Conservation (phyloP, 441 rosid genomes). For the Hura crepitans region DNA sequence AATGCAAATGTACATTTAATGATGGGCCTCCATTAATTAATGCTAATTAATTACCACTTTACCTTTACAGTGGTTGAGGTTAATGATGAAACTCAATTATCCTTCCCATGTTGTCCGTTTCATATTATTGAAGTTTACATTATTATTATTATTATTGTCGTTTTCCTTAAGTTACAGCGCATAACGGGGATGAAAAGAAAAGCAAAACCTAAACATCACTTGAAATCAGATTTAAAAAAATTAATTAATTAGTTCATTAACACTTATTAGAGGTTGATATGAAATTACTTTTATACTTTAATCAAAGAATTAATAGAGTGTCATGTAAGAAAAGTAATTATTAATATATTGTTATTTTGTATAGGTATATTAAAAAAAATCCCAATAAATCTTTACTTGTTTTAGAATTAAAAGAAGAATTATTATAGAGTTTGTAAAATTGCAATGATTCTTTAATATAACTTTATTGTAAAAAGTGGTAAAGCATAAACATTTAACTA, state of each 20-base stretch:
- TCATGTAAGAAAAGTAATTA: too few species aligned
- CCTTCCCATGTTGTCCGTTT: neutral
- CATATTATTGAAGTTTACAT: neutral
- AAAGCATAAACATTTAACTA: conserved; percentile 3
- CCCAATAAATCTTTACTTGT: too few species aligned
- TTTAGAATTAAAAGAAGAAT: neutral
- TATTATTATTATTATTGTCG: neutral
- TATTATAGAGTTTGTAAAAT: neutral
- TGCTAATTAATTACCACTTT: neutral
- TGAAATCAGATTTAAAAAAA: too few species aligned
- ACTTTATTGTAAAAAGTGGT: neutral
- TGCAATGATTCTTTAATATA: neutral
- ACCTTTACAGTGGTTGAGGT: neutral
- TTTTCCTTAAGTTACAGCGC: neutral
- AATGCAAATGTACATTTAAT: neutral
- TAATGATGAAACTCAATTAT: conserved; percentile 7
- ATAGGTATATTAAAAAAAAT: too few species aligned
- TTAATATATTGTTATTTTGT: too few species aligned
- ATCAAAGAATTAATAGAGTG: too few species aligned
- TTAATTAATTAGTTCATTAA: too few species aligned
- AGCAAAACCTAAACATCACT: too few species aligned
- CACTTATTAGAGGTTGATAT: too few species aligned
- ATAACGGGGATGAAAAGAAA: too few species aligned
- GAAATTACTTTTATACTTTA: too few species aligned
- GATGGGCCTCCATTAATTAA: neutral